Evolutionary conservation across 73 alveolate genomes (phyloP).

Genomic region (Paraurostyla sp.): DNA sequence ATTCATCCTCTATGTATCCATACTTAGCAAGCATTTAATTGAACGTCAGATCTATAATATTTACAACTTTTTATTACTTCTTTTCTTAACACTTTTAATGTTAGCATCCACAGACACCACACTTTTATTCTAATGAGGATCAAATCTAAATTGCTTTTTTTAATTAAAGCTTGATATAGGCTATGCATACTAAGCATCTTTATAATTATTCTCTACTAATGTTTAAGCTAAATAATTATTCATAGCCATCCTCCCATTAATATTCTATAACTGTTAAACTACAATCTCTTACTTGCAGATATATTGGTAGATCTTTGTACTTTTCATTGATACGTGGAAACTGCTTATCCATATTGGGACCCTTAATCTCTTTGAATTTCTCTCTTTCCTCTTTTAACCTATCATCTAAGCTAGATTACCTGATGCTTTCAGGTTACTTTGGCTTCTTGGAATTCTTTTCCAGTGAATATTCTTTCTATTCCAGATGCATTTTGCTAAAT

Average conservation of each 20-base stretch:
- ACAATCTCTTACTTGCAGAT: not conserved
- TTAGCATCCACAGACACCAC: not conserved
- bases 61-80: not conserved
- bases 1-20: conserved; percentile 48
- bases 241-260: conserved; percentile 28
- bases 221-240: not conserved
- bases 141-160: conserved; percentile 6
- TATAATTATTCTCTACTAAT: not conserved
- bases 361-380: not conserved
- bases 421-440: not conserved
- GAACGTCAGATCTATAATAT: conserved; percentile 7
- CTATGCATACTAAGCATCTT: not conserved
- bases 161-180: not conserved
- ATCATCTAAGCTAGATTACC: not conserved
- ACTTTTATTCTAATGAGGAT: not conserved
- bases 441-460: not conserved
- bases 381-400: not conserved
- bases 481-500: conserved; percentile 17
- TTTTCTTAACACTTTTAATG: not conserved
- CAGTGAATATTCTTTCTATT: not conserved
- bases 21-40: conserved; percentile 29
- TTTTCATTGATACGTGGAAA: not conserved
- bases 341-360: not conserved
- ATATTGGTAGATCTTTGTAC: conserved; percentile 13
- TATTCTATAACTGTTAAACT: not conserved